Conservation (phyloP, 208 protist species). For the Novymonas esmeraldas region DNA sequence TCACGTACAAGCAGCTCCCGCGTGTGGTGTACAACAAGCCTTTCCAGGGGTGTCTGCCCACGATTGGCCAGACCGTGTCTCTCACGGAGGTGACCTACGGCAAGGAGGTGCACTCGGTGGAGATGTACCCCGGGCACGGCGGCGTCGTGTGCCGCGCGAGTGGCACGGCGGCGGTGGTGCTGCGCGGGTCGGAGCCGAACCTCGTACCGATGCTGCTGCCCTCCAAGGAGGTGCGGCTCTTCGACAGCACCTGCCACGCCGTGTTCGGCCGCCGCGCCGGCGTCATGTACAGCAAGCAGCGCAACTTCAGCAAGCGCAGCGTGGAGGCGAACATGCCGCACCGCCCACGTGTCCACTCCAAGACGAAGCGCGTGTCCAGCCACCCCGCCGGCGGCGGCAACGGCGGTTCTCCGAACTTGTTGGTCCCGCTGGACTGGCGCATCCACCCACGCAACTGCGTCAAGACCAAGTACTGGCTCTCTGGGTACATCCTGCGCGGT, state of each 20-base stretch:
- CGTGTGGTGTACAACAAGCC: slow-evolving; percentile 90
- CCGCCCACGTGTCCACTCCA: slow-evolving; percentile 82
- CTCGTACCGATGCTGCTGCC: slow-evolving; percentile 88
- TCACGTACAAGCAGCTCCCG: slow-evolving; percentile 94
- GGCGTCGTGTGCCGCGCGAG: slow-evolving; percentile 83
- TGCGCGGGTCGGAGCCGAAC: slow-evolving; percentile 88
- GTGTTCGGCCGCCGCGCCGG: slow-evolving; percentile 89
- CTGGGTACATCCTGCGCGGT: slow-evolving; percentile 89
- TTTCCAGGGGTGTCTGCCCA: slow-evolving; percentile 86
- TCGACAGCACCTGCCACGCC: slow-evolving; percentile 86
- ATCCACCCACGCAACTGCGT: slow-evolving; percentile 86
- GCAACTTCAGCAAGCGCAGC: slow-evolving; percentile 74
- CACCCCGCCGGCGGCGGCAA: slow-evolving; percentile 92
- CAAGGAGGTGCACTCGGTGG: slow-evolving; percentile 90
- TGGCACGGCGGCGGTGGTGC: slow-evolving; percentile 84
- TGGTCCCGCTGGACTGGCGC: slow-evolving; percentile 92
- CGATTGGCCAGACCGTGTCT: slow-evolving; percentile 88
- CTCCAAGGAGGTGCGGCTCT: slow-evolving; percentile 93
- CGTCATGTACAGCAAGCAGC: slow-evolving; percentile 90
- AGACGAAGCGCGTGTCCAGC: slow-evolving; percentile 86
- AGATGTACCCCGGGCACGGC: slow-evolving; percentile 92
- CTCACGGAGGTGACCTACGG: slow-evolving; percentile 91
- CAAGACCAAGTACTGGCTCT: slow-evolving; percentile 94
- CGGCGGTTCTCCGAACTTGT: slow-evolving; percentile 79
- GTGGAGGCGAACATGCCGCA: slow-evolving; percentile 86